Base-by-base conservation (phyloP, 352 stramenopile genomes). In the Globisporangium polare region DNA sequence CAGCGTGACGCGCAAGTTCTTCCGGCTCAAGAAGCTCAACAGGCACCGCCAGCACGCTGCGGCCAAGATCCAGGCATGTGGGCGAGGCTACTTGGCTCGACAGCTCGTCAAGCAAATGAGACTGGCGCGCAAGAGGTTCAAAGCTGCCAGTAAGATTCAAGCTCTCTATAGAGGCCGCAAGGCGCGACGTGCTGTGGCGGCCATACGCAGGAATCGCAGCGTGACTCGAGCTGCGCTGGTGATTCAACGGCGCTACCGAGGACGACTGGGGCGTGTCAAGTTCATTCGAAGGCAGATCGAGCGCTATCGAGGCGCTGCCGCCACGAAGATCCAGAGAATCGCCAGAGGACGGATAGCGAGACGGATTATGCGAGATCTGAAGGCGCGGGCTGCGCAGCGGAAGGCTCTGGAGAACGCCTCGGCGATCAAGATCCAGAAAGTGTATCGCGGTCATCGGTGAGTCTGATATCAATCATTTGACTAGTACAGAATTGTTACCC, bases 241-340 rank as follows among this genome's bases (percentile, higher is more conserved):
- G 4, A 90, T 94, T 37, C 85, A 92, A 56, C 73, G 80, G 8
- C 68, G 78, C 27, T 94, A 94, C 51, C 80, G 85, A 31, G 79
- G 83, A 8, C 78, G 83, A 6, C 69, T 93, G 4, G 80, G 78
- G 0, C 76, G 78, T n/a, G 82, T 75, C 55, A 68, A 77, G 51
- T 90, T 82, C 60, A 67, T 94, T 69, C 74, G 74, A 3, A 65
- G 68, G 5, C 75, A 78, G 55, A 78, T 94, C 45, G 83, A 88
- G 37, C 74, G 77, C 1, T 65, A 88, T 56, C 76, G 62, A 26
- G 45, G 54, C 6, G 66, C 71, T 26, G 78, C 78, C 24, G 78
- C 73, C 0, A 75, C 67, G 3, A 80, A 72, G 58, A 90, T 93
- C 42, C 84, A 92, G 62, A 74, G 53, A 1, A 70, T 85, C 17